Evolutionary conservation across 805 yeast species (phyloP), one percentile per base, ranked within the genome.

Genomic region (Candida oleophila): DNA sequence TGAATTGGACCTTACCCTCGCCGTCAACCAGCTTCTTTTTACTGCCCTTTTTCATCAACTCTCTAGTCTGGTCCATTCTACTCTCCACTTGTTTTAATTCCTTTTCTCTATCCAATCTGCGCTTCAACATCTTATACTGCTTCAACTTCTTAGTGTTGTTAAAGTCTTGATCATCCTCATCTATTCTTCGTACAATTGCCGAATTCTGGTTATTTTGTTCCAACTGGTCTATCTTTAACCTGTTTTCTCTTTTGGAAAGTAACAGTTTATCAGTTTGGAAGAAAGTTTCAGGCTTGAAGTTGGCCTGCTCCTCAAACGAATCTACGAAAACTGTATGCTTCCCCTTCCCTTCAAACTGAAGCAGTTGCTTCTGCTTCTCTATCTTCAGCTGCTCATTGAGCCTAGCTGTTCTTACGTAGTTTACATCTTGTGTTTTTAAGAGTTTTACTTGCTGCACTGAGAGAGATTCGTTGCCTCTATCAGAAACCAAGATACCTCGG

Each of bases 261-360:
- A 89, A 65, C 38, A 78, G 74, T 43, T 74, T 78, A 51, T 84
- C 89, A 0, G 97, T 90, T 42, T 83, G 69, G 68, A 90, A 90
- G 64, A 66, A 80, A 49, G 73, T 69, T 4, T 79, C 89, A 0
- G 95, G 81, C 43, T 77, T 74, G 59, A 89, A 89, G 1, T 61
- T 51, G 35, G 77, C 73, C 61, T 82, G 77, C 43, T 82, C 80
- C 35, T 76, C 65, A 22, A 74, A 74, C 19, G 74, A 64, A 37
- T 87, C 94, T 4, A 90, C 96, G 69, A 90, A 92, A 3, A 91
- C 87, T 0, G 91, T 88, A 63, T 91, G 98, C 32, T 78, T 78
- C 1, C 96, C 95, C 18, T 62, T 65, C n/a, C 85, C 73, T 46
- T 73, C 68, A 57, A 83, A 81, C 33, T 69, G 67, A 47, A 82